Base-by-base conservation (phyloP, 2,329 filamentous ascomycete species). In the Coniella lustricola region DNA sequence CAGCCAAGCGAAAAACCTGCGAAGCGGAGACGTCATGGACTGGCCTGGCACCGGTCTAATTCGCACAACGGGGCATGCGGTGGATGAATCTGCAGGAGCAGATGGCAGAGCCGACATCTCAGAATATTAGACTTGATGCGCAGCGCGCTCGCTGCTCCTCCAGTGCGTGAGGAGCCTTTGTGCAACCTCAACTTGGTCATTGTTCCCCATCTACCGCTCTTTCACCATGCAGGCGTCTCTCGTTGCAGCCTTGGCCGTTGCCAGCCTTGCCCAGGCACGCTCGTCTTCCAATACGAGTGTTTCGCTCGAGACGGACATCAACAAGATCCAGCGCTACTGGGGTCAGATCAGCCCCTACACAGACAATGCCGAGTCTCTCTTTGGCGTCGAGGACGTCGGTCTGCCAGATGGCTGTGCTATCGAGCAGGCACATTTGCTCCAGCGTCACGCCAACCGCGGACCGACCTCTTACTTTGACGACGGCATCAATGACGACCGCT, bases 381-480 rank as follows among this genome's bases (percentile, higher is more conserved):
- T 76, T 53, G 75, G 74, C 29, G 69, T 79, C 13, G 51, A 65
- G 3, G 63, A 71, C 46, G 64, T 71, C 25, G 72, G 71, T 4
- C 58, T 74, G 7, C 76, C 77, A 1, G 62, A 69, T 40, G 74
- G 73, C n/a, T 80, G 77, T 60, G 74, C 77, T 58, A 62, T 79
- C 47, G 71, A 75, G 50, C 74, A 78, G 57, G 74, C 67, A 1
- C 75, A 78, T 54, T 63, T 69, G 5, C 65, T 81, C 14, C 75
- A 79, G 56, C 68, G 77, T 22, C 77, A 80, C 59, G 72, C 73
- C 1, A 65, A 79, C 51, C 68, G 76, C 20, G 78, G 76, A 37
- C 73, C 63, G 12, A 65, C 62, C 46, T 60, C 64, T 55, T 53
- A 20, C 22, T 44, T 44, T n/a, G 41, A 44, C 32, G 41, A 44